These are phyloP conservation scores for Aspergillus panamensis DNA, from an alignment of 495 filamentous ascomycete genomes.

Conservation along the genomic window DNA sequence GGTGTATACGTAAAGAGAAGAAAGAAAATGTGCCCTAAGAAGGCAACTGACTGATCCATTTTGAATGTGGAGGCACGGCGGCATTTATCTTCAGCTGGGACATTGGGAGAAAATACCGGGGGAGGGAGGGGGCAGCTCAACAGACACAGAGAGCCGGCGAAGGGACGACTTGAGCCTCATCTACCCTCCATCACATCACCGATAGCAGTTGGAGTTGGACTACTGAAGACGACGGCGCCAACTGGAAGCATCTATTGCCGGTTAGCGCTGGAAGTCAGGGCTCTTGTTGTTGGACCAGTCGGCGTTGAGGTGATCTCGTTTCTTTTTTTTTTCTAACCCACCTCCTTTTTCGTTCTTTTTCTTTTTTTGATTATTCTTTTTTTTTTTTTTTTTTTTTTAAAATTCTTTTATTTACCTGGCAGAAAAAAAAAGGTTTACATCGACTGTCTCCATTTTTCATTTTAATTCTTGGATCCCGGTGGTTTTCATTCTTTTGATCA, in stretches of 20 bases:
- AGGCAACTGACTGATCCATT: neutral
- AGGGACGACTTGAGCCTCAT: neutral
- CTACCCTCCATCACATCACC: neutral
- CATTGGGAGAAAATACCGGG: neutral
- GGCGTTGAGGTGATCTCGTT: neutral
- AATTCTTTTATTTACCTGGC: neutral
- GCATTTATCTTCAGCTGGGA: conserved; percentile 10
- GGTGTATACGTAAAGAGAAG: conserved; percentile 4
- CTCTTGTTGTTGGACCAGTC: neutral
- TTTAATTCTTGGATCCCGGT: neutral
- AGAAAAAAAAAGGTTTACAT: neutral
- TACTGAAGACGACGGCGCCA: neutral
- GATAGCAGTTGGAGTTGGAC: no score
- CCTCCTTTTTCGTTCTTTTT: neutral
- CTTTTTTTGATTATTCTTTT: no score
- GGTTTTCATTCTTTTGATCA: neutral
- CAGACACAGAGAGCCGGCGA: neutral
- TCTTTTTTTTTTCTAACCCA: neutral
- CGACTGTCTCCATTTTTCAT: neutral
- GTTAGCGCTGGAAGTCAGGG: neutral
- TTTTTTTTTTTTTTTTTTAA: neutral
- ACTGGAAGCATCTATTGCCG: neutral
- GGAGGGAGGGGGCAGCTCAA: conserved; percentile 5
- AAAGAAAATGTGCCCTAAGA: neutral
- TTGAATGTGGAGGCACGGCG: neutral